phyloP scores from a whole-genome alignment of 306 rosid genomes.

The Argentina anserina region DNA sequence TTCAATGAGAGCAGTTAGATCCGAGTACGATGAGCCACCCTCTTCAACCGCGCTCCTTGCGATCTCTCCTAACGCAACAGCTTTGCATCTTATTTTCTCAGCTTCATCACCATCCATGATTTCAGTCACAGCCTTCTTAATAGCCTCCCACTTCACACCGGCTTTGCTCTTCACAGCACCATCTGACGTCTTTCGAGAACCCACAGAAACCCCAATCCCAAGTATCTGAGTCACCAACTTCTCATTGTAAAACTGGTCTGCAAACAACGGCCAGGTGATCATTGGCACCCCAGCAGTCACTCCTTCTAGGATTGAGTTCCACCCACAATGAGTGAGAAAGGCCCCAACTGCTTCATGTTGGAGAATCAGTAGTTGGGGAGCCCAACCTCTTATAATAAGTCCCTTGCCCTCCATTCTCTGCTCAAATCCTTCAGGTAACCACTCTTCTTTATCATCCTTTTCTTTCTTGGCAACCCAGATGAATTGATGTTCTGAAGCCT shows the following conservation, averaged over 20 bases:
- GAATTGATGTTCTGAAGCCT: conserved; percentile 25
- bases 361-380: conserved; percentile 28
- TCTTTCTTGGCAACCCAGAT: conserved; percentile 37
- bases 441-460: neutral
- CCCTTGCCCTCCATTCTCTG: conserved; percentile 17
- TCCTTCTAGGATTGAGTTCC: conserved; percentile 41
- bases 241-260: conserved; percentile 39
- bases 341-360: conserved; percentile 33
- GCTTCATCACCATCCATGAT: conserved; percentile 36
- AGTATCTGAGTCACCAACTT: conserved; percentile 14
- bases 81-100: conserved; percentile 32
- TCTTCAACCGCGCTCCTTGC: conserved; percentile 24
- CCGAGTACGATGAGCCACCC: conserved; percentile 7
- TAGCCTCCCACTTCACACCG: conserved; percentile 6
- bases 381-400: conserved; percentile 31
- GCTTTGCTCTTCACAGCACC: conserved; percentile 19
- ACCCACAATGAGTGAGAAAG: conserved; percentile 38
- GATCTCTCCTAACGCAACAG: neutral
- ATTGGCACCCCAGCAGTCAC: conserved; percentile 27
- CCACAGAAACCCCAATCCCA: conserved; percentile 30
- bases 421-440: conserved; percentile 27
- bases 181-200: conserved; percentile 19
- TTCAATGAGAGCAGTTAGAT: conserved; percentile 1
- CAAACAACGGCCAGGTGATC: conserved; percentile 36
- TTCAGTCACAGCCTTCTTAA: conserved; percentile 28